Conservation (phyloP, 805 yeast species). For the Ogataea henricii region DNA sequence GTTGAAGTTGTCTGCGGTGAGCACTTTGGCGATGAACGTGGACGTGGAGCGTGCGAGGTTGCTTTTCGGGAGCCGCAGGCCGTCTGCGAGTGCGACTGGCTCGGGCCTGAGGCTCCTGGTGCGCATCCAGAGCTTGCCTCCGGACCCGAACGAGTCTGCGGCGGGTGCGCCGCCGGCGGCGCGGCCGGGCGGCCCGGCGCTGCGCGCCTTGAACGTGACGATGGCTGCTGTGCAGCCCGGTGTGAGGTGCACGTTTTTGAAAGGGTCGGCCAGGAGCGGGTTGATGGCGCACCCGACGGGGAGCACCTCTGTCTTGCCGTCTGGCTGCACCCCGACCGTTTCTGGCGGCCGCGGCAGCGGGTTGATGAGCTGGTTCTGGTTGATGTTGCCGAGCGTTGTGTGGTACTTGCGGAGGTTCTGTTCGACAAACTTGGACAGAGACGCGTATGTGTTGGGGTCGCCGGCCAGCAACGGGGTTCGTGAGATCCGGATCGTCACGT, state of each 20-base stretch:
- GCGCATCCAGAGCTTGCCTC: constrained; percentile 17
- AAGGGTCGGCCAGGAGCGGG: constrained; percentile 55
- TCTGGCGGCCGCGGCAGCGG: constrained; percentile 39
- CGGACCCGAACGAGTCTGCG: constrained; percentile 1
- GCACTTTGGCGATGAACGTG: constrained; percentile 37
- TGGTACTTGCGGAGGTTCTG: constrained; percentile 41
- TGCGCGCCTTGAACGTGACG: constrained; percentile 25
- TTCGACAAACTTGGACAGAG: constrained; percentile 52
- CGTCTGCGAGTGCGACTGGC: constrained; percentile 14
- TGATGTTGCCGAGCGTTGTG: constrained; percentile 37
- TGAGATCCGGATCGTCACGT: constrained; percentile 36
- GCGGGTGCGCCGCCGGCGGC: background rate
- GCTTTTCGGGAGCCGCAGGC: constrained; percentile 33
- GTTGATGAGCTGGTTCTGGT: constrained; percentile 42
- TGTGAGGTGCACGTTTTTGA: constrained; percentile 50
- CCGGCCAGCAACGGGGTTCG: constrained; percentile 39
- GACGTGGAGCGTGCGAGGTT: constrained; percentile 35
- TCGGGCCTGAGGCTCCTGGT: constrained; percentile 11
- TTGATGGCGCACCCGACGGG: constrained; percentile 56
- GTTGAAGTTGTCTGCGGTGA: constrained; percentile 33
- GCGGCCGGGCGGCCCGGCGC: background rate
- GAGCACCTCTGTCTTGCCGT: constrained; percentile 35
- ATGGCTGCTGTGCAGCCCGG: constrained; percentile 50
- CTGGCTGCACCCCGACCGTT: constrained; percentile 33
- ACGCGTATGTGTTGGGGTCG: constrained; percentile 54